phyloP scores from a whole-genome alignment of 169 alveolate genomes.

The Cryptosporidium canis region DNA sequence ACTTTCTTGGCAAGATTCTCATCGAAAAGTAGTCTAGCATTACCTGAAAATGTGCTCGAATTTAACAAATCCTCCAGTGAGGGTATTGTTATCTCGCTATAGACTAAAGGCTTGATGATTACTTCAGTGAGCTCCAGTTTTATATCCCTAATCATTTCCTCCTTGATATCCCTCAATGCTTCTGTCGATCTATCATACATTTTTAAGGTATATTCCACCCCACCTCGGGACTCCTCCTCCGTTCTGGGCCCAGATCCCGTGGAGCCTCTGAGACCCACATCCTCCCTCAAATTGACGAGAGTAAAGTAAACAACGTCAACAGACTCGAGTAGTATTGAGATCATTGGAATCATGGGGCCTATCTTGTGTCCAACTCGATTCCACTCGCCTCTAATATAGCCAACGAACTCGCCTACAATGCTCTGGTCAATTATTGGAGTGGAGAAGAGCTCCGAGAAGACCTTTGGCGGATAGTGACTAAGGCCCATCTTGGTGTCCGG shows the following conservation, averaged over 20 bases:
- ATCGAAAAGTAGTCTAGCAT: slow-evolving; percentile 52
- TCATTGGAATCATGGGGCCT: slow-evolving; percentile 47
- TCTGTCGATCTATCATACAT: background rate
- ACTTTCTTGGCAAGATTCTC: slow-evolving; percentile 26
- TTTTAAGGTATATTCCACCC: background rate
- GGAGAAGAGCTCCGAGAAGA: background rate
- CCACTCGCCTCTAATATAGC: slow-evolving; percentile 36
- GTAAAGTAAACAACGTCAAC: slow-evolving; percentile 31
- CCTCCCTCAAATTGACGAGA: slow-evolving; percentile 16
- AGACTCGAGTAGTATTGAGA: slow-evolving; percentile 49
- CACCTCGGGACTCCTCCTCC: background rate
- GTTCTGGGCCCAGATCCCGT: background rate
- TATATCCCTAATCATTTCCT: slow-evolving; percentile 28
- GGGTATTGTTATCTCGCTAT: slow-evolving; percentile 33
- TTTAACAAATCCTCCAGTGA: slow-evolving; percentile 17
- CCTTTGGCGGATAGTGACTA: background rate
- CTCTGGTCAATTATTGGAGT: slow-evolving; percentile 23
- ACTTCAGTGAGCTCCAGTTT: slow-evolving; percentile 36
- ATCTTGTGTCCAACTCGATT: slow-evolving; percentile 43
- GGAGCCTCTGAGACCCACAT: background rate
- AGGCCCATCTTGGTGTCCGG: background rate
- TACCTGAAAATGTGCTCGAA: slow-evolving; percentile 25
- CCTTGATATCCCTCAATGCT: background rate
- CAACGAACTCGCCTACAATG: slow-evolving; percentile 21
- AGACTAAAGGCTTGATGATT: slow-evolving; percentile 28